Evolutionary conservation across 495 filamentous ascomycete genomes (phyloP), one percentile per base, ranked within the genome.

Genomic region (Penicillium salamii): DNA sequence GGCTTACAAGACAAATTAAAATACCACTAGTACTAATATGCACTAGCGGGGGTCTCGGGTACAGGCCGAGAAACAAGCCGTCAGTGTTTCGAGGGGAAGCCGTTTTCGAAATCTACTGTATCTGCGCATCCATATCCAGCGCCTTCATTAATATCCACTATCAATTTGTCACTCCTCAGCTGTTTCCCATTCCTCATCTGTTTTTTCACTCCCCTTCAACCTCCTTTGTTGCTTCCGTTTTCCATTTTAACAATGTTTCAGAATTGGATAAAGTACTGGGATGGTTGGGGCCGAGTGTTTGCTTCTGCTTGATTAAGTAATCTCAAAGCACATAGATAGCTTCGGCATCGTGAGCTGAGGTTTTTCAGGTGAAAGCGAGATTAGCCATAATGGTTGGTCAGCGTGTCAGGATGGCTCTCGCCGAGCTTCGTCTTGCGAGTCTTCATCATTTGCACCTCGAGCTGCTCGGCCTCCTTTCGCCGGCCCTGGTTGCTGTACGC

Each of bases 291-390:
- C 49, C 42, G 12, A 46, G 20, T 13, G 40, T 15, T 39, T 8
- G 49, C 40, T 40, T 23, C 34, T 52, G 42, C 35, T 52, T 52
- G 24, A 29, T 13, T 4, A 52, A 23, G 35, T 33, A 46, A 17
- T 15, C 14, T 46, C 17, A 13, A 14, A 52, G 41, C 34, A 52
- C 32, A 52, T 52, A 5, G 6, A 52, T 46, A 19, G 49, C 49
- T 31, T 46, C 11, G 3, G 34, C n/a, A 32, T 33, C 12, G 5
- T 13, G 49, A 40, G 33, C 49, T 32, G 42, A 24, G 34, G 50
- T 46, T 31, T 46, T 19, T 26, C 6, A 52, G 5, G 50, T 50
- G 5, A 35, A 42, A 6, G 40, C 51, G 0, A 55, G 35, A 11
- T 42, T 55, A 14, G 28, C 42, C 28, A 46, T 46, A n/a, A n/a